Conservation (phyloP, 352 stramenopile genomes). For the Phytophthora aleatoria region DNA sequence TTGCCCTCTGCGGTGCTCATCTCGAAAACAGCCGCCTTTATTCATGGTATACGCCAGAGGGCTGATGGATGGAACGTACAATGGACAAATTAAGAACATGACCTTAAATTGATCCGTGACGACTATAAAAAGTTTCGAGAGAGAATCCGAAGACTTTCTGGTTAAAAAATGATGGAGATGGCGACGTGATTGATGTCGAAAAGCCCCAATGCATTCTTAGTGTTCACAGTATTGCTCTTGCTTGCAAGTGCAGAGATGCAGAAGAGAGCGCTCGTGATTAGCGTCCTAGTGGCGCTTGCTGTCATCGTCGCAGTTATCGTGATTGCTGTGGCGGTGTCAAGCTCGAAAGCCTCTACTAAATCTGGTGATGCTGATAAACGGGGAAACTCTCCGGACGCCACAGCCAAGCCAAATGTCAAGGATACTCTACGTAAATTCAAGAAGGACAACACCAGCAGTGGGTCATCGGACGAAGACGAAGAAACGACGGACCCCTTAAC, state of each 20-base stretch:
- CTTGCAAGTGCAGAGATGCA: slow-evolving; percentile 24
- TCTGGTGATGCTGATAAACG: slow-evolving; percentile 17
- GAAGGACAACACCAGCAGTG: slow-evolving; percentile 25
- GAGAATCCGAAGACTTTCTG: slow-evolving; percentile 5
- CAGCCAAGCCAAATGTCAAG: slow-evolving; percentile 1
- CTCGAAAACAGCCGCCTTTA: slow-evolving; percentile 3
- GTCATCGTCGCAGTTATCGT: slow-evolving; percentile 48
- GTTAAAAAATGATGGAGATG: slow-evolving; percentile 1
- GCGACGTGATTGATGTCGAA: slow-evolving; percentile 10
- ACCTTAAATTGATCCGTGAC: neutral
- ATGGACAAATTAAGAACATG: slow-evolving; percentile 17
- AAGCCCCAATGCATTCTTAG: neutral
- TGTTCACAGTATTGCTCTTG: slow-evolving; percentile 24
- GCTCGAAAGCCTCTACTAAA: slow-evolving; percentile 27
- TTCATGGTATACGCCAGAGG: slow-evolving; percentile 14
- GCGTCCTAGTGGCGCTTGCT: slow-evolving; percentile 41
- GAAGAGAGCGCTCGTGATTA: slow-evolving; percentile 40
- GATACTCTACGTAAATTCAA: slow-evolving; percentile 29
- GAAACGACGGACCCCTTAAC: slow-evolving; percentile 40
- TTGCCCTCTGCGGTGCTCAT: slow-evolving; percentile 12
- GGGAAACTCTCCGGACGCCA: slow-evolving; percentile 1
- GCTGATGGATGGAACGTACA: slow-evolving; percentile 5
- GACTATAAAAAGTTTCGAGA: neutral
- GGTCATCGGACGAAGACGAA: slow-evolving; percentile 31
- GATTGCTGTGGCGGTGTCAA: slow-evolving; percentile 48